A percentile compares a stretch with the other conserved stretches of the same genome.
Evolutionary conservation across 306 rosid species (phyloP).

Genomic region (Cicer chorassanicum): DNA sequence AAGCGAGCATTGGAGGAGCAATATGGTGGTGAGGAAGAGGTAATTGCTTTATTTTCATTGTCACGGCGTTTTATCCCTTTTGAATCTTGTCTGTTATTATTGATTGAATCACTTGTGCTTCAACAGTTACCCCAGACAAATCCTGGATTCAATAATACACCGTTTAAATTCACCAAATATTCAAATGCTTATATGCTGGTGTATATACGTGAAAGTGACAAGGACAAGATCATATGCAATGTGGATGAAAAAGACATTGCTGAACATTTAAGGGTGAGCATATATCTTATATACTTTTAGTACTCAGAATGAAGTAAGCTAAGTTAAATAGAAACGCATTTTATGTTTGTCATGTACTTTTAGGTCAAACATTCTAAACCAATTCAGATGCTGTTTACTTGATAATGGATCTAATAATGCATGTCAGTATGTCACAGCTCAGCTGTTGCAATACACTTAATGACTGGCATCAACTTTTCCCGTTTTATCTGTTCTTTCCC

Average conservation of each 20-base stretch:
- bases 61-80: constrained; percentile 30
- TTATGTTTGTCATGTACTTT: constrained; percentile 19
- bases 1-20: constrained; percentile 95
- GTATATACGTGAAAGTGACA: constrained; percentile 95
- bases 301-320: background rate
- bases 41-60: constrained; percentile 42
- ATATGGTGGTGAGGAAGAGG: constrained; percentile 99
- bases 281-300: constrained; percentile 28
- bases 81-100: constrained; percentile 35
- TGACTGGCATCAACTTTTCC: constrained; percentile 6
- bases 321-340: constrained; percentile 13
- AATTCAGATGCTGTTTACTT: constrained; percentile 22
- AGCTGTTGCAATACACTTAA: constrained; percentile 29
- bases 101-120: constrained; percentile 36
- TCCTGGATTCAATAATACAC: constrained; percentile 95
- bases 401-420: constrained; percentile 29
- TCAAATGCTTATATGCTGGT: constrained; percentile 98
- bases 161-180: constrained; percentile 89
- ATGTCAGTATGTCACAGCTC: constrained; percentile 24
- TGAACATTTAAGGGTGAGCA: constrained; percentile 89
- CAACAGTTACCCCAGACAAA: constrained; percentile 84
- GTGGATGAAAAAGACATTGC: constrained; percentile 98
- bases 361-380: background rate
- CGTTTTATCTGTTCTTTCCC: background rate
- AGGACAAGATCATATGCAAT: constrained; percentile 87